Base-by-base conservation (phyloP, 805 yeast genomes). In the Wickerhamomyces alni region DNA sequence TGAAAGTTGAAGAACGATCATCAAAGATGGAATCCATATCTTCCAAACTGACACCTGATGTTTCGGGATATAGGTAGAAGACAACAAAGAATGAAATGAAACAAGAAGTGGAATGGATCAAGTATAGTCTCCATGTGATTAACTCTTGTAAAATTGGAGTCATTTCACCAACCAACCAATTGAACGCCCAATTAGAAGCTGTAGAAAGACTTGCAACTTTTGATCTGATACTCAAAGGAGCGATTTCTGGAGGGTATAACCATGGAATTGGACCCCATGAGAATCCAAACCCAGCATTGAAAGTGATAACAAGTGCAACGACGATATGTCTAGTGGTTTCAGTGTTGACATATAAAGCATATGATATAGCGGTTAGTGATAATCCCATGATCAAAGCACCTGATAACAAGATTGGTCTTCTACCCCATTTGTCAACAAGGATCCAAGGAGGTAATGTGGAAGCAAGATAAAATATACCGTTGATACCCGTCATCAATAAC, bases 241-340 rank as follows among this genome's bases (percentile, higher is more conserved):
- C 72, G 36, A 89, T 87, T 62, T 87, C 96, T 44, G 86, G 82
- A 50, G 89, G 87, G 59, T 82, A 79, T 31, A 82, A 62, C 96
- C 96, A 87, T 11, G 95, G 95, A 39, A 88, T 80, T 4, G 96
- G 95, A 9, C 96, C 97, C 95, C 96, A 89, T 39, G 91, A 80
- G 54, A 77, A 79, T 15, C 96, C 96, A 63, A 88, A 88, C 4
- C 80, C 78, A 2, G 94, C 85, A 54, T 87, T 88, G 66, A 80
- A 86, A 13, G 86, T 62, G 39, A 88, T 73, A 15, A 88, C 95
- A 52, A 83, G 77, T 2, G 75, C 54, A 2, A 87, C 96, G 26
- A 87, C 95, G 44, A 77, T 58, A 15, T 69, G 67, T 10, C 95
- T 83, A 3, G 95, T 85, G 5, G 70, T 57, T 4, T 60, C 44